Evolutionary conservation across 1,284 basidiomycete genomes (phyloP).

Genomic region (Naganishia albida): DNA sequence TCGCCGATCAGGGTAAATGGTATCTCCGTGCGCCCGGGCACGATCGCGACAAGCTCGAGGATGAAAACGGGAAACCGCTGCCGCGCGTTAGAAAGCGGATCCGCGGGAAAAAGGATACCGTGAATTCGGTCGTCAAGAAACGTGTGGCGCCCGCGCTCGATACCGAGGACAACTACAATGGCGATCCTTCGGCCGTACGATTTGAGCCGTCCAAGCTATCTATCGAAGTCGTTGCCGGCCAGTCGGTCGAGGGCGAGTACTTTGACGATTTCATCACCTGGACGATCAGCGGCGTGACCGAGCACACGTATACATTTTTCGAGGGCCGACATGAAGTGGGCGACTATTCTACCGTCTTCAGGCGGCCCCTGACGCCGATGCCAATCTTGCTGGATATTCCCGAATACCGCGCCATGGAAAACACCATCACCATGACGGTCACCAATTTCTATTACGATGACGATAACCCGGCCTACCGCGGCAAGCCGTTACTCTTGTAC

Average conservation of each 20-base stretch:
- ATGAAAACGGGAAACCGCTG: slow-evolving; percentile 28
- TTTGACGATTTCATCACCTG: slow-evolving; percentile 35
- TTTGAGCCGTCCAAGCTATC: slow-evolving; percentile 30
- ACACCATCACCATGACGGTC: slow-evolving; percentile 34
- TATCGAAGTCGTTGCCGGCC: slow-evolving; percentile 19
- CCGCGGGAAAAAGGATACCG: slow-evolving; percentile 28
- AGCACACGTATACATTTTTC: slow-evolving; percentile 35
- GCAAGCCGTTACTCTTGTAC: slow-evolving; percentile 75
- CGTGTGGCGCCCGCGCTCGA: slow-evolving; percentile 32
- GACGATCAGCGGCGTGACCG: slow-evolving; percentile 34
- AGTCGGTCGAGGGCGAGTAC: slow-evolving; percentile 29
- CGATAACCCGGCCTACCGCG: slow-evolving; percentile 55
- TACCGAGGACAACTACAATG: slow-evolving; percentile 27
- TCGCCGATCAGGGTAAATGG: slow-evolving; percentile 35
- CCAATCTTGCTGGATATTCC: slow-evolving; percentile 33
- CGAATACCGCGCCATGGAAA: slow-evolving; percentile 26
- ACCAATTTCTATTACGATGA: slow-evolving; percentile 35
- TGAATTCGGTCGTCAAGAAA: slow-evolving; percentile 33
- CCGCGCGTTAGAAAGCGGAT: slow-evolving; percentile 25
- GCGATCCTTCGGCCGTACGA: slow-evolving; percentile 22
- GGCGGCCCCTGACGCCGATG: slow-evolving; percentile 33
- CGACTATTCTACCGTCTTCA: slow-evolving; percentile 34
- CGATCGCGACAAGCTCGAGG: slow-evolving; percentile 32
- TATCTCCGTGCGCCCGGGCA: slow-evolving; percentile 34
- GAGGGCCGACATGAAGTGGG: slow-evolving; percentile 35